Evolutionary conservation across 495 filamentous ascomycete genomes (phyloP).

Genomic region (Podospora anserina): DNA sequence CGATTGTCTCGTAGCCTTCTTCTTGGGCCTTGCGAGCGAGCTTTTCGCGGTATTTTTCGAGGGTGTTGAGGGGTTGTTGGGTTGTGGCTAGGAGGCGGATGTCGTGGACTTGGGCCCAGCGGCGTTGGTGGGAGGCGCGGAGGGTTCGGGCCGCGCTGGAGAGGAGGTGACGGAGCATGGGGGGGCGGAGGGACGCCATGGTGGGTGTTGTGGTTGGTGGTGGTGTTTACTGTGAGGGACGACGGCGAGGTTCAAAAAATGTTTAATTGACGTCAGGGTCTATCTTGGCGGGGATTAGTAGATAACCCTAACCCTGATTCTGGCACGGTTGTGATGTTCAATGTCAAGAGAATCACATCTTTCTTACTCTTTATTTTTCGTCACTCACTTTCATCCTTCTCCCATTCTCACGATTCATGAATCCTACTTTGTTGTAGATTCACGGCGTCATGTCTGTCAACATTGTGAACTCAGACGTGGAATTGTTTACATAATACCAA

Average conservation of each 20-base stretch:
- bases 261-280: neutral
- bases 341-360: neutral
- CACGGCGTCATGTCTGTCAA: no score
- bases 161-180: slow-evolving; percentile 39
- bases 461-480: neutral
- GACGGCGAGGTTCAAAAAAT: neutral
- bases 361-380: neutral
- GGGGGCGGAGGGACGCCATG: slow-evolving; percentile 34
- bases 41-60: slow-evolving; percentile 85
- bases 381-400: neutral
- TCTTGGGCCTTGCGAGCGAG: slow-evolving; percentile 78
- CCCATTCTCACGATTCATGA: neutral
- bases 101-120: slow-evolving; percentile 91
- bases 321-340: neutral
- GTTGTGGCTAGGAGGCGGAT: slow-evolving; percentile 76
- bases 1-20: slow-evolving; percentile 69
- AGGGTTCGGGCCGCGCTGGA: slow-evolving; percentile 26
- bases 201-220: neutral
- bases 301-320: neutral
- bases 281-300: neutral
- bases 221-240: neutral
- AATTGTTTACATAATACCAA: neutral
- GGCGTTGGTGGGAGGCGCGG: slow-evolving; percentile 55
- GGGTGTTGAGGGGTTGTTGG: slow-evolving; percentile 53
- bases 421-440: neutral